These are phyloP conservation scores for Neofusicoccum kwambonambiense DNA, from an alignment of 2,329 filamentous ascomycete species.

Conservation along the genomic window DNA sequence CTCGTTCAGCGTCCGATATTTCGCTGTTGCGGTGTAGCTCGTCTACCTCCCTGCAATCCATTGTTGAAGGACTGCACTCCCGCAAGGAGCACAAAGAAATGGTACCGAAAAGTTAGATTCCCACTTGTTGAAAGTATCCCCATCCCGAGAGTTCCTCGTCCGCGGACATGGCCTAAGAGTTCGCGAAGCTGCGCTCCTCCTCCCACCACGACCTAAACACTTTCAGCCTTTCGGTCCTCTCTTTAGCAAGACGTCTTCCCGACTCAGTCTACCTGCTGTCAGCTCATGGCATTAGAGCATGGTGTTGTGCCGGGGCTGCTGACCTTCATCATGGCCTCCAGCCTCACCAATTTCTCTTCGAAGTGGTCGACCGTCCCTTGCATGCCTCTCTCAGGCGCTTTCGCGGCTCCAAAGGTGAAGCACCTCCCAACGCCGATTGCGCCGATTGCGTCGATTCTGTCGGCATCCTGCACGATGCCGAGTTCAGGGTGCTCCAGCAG, in stretches of 20 bases:
- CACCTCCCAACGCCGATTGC: constrained; percentile 78
- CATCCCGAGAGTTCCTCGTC: neutral
- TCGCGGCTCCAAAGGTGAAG: constrained; percentile 74
- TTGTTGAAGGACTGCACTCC: neutral
- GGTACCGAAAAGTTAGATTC: neutral
- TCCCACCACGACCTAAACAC: constrained; percentile 19
- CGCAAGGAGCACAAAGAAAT: neutral
- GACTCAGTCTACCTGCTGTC: neutral
- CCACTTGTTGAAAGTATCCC: neutral
- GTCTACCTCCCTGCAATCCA: neutral
- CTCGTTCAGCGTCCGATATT: too few relatives aligned
- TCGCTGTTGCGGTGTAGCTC: too few relatives aligned
- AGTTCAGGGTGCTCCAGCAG: constrained; percentile 69
- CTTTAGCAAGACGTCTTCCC: neutral
- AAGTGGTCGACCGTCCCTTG: constrained; percentile 34
- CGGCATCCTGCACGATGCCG: constrained; percentile 86
- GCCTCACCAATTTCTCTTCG: constrained; percentile 33
- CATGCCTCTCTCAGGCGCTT: constrained; percentile 41
- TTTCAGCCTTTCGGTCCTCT: constrained; percentile 18
- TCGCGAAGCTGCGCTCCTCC: constrained; percentile 13
- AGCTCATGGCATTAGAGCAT: neutral
- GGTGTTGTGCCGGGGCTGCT: neutral
- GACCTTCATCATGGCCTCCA: constrained; percentile 33
- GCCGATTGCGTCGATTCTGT: constrained; percentile 87
- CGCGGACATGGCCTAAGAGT: neutral